phyloP scores from a whole-genome alignment of 305 asterid genomes.

The Rubia tinctorum region DNA sequence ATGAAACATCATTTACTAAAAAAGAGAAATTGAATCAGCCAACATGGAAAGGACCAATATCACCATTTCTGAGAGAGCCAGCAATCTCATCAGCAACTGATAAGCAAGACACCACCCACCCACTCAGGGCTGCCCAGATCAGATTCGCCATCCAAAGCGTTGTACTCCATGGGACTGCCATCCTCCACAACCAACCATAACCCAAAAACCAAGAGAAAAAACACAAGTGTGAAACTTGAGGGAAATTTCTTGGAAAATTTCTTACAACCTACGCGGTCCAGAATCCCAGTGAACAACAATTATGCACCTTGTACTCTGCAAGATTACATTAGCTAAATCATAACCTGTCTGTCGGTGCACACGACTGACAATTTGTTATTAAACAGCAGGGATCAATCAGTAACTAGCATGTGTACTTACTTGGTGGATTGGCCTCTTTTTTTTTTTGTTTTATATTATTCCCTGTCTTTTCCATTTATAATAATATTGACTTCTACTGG shows the following conservation, averaged over 20 bases:
- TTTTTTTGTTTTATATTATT: background rate
- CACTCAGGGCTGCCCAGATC: constrained; percentile 66
- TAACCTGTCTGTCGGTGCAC: background rate
- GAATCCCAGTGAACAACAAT: background rate
- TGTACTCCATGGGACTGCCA: constrained; percentile 80
- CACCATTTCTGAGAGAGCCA: constrained; percentile 50
- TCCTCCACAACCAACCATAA: constrained; percentile 16
- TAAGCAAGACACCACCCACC: constrained; percentile 69
- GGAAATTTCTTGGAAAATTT: constrained; percentile 3
- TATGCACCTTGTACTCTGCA: background rate
- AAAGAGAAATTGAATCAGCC: constrained; percentile 28
- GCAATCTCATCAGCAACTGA: constrained; percentile 79
- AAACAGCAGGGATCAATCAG: background rate
- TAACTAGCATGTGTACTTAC: background rate
- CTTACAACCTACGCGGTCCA: background rate
- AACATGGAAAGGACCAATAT: constrained; percentile 51
- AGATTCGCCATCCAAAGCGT: constrained; percentile 57
- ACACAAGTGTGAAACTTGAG: background rate
- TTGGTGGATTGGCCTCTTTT: background rate
- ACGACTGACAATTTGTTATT: constrained; percentile 9
- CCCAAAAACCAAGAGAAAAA: background rate
- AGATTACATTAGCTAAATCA: background rate
- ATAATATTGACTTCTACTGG: no score
- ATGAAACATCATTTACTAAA: no score
- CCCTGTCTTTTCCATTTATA: background rate